Base-by-base conservation (phyloP, 192 early-diverging fungal species). In the Entrophospora sp. region DNA sequence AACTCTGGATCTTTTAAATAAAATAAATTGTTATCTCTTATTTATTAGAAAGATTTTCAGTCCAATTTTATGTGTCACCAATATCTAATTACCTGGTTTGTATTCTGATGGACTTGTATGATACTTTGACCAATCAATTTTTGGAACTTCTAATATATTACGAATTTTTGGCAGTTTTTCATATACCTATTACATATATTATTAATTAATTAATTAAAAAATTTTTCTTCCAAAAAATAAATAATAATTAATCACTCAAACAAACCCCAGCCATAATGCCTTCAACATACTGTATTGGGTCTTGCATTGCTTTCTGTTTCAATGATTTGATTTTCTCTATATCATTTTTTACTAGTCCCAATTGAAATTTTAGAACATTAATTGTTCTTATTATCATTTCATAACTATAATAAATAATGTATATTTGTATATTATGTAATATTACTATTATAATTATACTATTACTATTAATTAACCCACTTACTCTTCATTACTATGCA, bases 81-180 rank as follows among this genome's bases (percentile, higher is more conserved):
- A n/a, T n/a, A n/a, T n/a, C n/a, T n/a, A n/a, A n/a, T n/a, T n/a
- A n/a, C n/a, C n/a, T n/a, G 52, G 22, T 32, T 55, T 55, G 30
- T 55, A 55, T n/a, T 55, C 14, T 32, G 31, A 55, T 18, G 52
- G 52, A 2, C 16, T 30, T 8, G 52, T 55, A 55, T 55, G 52
- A 55, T 55, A 55, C 18, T 34, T 55, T 6, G 16, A 34, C 52
- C 52, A 55, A 55, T 55, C 30, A 32, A 55, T 32, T 55, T 16
- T 30, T 55, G 52, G 52, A 32, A 31, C 31, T 34, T 31, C 52
- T 16, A 55, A 34, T 34, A 55, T 55, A 34, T 32, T 34, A 9
- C 34, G 52, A n/a, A 16, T 13, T 34, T 10, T 32, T 7, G 52
- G 52, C 16, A 32, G 14, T n/a, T 31, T 31, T 34, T 34, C 52